Evolutionary conservation across 164 flowering plant species (phyloP).

Genomic region (Taxillus chinensis): DNA sequence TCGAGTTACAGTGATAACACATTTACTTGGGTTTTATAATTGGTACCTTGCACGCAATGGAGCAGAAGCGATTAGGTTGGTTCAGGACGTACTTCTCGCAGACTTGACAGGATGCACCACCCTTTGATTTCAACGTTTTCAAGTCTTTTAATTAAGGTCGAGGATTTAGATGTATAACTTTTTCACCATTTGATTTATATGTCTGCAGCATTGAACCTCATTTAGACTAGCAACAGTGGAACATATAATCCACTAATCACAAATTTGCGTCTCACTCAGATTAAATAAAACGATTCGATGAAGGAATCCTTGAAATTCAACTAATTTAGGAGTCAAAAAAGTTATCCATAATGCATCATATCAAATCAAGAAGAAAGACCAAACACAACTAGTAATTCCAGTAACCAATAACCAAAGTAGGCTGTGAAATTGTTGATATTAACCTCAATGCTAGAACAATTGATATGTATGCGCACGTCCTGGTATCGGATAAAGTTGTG

Average conservation of each 20-base stretch:
- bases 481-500: slow-evolving; percentile 57
- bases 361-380: too few relatives aligned
- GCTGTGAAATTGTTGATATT: not conserved
- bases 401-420: too few relatives aligned
- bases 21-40: not conserved
- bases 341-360: too few relatives aligned
- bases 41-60: slow-evolving; percentile 66
- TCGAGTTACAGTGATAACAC: too few relatives aligned
- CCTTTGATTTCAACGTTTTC: slow-evolving; percentile 27
- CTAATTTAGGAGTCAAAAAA: too few relatives aligned
- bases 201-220: slow-evolving; percentile 25
- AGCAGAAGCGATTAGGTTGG: slow-evolving; percentile 50
- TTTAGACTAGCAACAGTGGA: not conserved
- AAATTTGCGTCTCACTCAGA: too few relatives aligned
- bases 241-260: too few relatives aligned
- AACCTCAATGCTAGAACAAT: slow-evolving; percentile 61
- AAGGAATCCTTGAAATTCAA: too few relatives aligned
- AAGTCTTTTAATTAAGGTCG: slow-evolving; percentile 41
- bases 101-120: slow-evolving; percentile 41
- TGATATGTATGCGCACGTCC: slow-evolving; percentile 47
- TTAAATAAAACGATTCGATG: too few relatives aligned
- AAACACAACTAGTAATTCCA: too few relatives aligned
- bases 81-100: slow-evolving; percentile 54
- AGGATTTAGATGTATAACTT: slow-evolving; percentile 60
- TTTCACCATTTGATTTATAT: slow-evolving; percentile 55